Conservation (phyloP, 2,329 filamentous ascomycete species). For the Metarhizium guizhouense region DNA sequence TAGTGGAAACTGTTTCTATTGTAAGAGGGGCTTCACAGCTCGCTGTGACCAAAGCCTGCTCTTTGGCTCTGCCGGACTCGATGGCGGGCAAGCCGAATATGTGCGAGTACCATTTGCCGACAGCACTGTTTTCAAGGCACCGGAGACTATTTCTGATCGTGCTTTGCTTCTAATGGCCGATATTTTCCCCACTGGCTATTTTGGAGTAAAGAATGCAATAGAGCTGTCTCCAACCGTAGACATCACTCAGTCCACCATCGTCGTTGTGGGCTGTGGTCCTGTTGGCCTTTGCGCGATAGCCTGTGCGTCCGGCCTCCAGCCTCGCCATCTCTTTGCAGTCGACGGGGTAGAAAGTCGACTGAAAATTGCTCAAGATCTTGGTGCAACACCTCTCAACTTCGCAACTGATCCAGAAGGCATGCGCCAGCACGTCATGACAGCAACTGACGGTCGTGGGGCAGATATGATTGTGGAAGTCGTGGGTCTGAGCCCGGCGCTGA, state of each 20-base stretch:
- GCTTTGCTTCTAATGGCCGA: slow-evolving; percentile 83
- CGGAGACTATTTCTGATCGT: slow-evolving; percentile 59
- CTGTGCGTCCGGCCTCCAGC: slow-evolving; percentile 65
- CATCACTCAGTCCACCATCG: slow-evolving; percentile 52
- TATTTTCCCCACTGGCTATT: slow-evolving; percentile 83
- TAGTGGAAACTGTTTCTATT: slow-evolving; percentile 70
- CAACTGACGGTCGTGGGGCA: slow-evolving; percentile 72
- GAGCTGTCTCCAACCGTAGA: slow-evolving; percentile 39
- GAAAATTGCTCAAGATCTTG: slow-evolving; percentile 61
- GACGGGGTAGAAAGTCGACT: slow-evolving; percentile 71
- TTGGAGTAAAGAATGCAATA: slow-evolving; percentile 72
- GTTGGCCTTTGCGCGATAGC: slow-evolving; percentile 79
- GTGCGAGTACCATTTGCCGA: slow-evolving; percentile 76
- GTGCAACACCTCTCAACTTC: slow-evolving; percentile 80
- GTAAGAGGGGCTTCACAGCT: slow-evolving; percentile 65
- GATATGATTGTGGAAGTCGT: slow-evolving; percentile 80
- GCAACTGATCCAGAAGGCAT: slow-evolving; percentile 51
- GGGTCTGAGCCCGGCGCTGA: slow-evolving; percentile 58
- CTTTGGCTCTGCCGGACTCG: slow-evolving; percentile 60
- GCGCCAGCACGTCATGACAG: slow-evolving; percentile 59
- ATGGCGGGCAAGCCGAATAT: slow-evolving; percentile 77
- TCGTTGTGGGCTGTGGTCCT: slow-evolving; percentile 77
- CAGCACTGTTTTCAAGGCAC: slow-evolving; percentile 65
- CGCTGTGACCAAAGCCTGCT: slow-evolving; percentile 63
- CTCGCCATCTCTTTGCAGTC: slow-evolving; percentile 68